phyloP scores from a whole-genome alignment of 257 asterid species.

The Salvia rosmarinus region DNA sequence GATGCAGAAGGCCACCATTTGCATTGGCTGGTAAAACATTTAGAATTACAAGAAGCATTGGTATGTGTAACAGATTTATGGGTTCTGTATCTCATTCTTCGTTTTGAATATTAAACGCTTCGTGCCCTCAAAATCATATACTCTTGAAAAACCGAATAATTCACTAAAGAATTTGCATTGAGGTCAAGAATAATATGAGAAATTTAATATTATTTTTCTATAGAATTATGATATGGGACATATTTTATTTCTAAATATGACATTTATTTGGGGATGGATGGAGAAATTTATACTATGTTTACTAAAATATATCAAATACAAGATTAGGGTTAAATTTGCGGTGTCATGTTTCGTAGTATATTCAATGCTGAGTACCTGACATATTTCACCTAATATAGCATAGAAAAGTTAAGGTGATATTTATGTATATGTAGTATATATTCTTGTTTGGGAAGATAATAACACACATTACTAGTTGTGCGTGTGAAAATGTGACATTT shows the following conservation, averaged over 20 bases:
- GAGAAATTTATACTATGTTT: not conserved
- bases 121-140: too few relatives aligned
- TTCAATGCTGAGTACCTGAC: not conserved
- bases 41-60: conserved; percentile 54
- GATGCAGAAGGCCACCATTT: conserved; percentile 25
- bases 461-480: conserved; percentile 11
- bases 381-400: not conserved
- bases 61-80: conserved; percentile 34
- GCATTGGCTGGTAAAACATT: conserved; percentile 40
- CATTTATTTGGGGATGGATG: too few relatives aligned
- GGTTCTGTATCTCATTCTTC: conserved; percentile 13
- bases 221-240: too few relatives aligned
- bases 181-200: too few relatives aligned
- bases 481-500: conserved; percentile 27
- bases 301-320: not conserved
- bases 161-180: too few relatives aligned
- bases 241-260: too few relatives aligned
- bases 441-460: conserved; percentile 21
- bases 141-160: too few relatives aligned
- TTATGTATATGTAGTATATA: not conserved
- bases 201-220: too few relatives aligned
- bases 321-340: too few relatives aligned
- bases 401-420: not conserved
- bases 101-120: not conserved
- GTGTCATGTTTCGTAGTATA: not conserved